A percentile compares a stretch with the other conserved stretches of the same genome.
phyloP scores from a whole-genome alignment of 176 grass and related monocot genomes.

The Musa acuminata region DNA sequence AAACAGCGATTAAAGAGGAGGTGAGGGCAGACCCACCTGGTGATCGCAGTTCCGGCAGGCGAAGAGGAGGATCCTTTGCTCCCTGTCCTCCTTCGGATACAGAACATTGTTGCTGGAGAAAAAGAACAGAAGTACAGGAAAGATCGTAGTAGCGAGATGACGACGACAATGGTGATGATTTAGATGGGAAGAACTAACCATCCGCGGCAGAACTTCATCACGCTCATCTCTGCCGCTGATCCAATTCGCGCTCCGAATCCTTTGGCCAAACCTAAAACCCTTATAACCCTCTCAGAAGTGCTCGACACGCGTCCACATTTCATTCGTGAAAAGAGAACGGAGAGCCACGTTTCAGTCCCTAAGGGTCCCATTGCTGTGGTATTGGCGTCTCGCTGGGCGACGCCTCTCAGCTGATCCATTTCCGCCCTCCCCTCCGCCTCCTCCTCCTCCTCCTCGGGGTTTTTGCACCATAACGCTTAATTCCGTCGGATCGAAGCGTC shows the following conservation, averaged over 20 bases:
- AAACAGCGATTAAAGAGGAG: background rate
- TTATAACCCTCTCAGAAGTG: no score
- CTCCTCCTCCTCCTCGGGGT: background rate
- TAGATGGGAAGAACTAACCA: background rate
- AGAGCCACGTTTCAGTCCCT: background rate
- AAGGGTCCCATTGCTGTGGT: background rate
- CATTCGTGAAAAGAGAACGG: no score
- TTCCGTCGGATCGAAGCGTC: background rate
- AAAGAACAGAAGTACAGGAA: background rate
- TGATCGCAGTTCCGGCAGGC: background rate
- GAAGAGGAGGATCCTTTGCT: background rate
- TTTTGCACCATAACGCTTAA: background rate
- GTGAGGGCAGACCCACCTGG: background rate
- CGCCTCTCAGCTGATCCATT: background rate
- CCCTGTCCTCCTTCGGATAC: slow-evolving; percentile 2
- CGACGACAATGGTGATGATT: background rate
- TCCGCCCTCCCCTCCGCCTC: background rate
- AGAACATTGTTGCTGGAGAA: slow-evolving; percentile 9
- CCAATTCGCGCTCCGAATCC: background rate
- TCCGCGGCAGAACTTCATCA: background rate
- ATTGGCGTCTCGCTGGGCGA: background rate
- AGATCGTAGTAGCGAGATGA: background rate
- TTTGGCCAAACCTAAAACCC: background rate
- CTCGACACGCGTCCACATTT: no score
- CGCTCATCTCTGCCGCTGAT: background rate